Percentiles rank a stretch among this genome's conserved stretches.
Conservation (phyloP, 495 filamentous ascomycete genomes). For the Daldinia caldariorum region DNA sequence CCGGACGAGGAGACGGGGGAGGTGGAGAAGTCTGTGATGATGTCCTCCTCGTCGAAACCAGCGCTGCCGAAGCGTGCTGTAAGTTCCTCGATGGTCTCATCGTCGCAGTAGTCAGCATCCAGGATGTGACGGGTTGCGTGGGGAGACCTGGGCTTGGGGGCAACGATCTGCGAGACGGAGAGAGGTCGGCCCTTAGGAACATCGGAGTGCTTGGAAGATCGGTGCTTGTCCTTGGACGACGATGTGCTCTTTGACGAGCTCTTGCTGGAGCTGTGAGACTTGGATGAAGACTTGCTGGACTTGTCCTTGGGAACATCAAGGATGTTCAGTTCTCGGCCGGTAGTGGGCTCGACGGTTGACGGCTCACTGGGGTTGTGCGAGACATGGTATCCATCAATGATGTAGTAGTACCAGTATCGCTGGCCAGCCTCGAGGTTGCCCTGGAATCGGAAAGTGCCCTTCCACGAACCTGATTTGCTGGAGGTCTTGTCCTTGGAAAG, state of each 20-base stretch:
- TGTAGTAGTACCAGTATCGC: constrained; percentile 99
- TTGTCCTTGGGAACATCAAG: constrained; percentile 65
- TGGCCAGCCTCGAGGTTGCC: constrained; percentile 83
- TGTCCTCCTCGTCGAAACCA: constrained; percentile 73
- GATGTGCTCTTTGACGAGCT: constrained; percentile 52
- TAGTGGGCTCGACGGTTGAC: constrained; percentile 94
- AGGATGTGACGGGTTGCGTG: constrained; percentile 86
- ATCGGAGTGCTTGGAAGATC: constrained; percentile 59
- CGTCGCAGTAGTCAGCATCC: constrained; percentile 75
- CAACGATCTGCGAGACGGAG: constrained; percentile 86
- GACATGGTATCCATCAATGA: constrained; percentile 99
- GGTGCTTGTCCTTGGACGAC: constrained; percentile 51
- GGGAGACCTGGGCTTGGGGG: constrained; percentile 88
- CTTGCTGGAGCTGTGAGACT: constrained; percentile 57
- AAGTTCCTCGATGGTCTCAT: constrained; percentile 74
- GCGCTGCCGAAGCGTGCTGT: constrained; percentile 75
- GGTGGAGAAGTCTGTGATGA: constrained; percentile 65
- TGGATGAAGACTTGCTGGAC: constrained; percentile 60
- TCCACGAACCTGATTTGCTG: constrained; percentile 85
- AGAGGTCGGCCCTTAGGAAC: constrained; percentile 87
- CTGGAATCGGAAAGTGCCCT: constrained; percentile 96
- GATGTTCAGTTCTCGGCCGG: constrained; percentile 90
- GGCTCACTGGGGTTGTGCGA: constrained; percentile 94
- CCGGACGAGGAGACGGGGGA: constrained; percentile 76
- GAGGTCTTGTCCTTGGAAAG: constrained; percentile 83